phyloP scores from a whole-genome alignment of 352 stramenopile species.

The Phytophthora agathidicida region DNA sequence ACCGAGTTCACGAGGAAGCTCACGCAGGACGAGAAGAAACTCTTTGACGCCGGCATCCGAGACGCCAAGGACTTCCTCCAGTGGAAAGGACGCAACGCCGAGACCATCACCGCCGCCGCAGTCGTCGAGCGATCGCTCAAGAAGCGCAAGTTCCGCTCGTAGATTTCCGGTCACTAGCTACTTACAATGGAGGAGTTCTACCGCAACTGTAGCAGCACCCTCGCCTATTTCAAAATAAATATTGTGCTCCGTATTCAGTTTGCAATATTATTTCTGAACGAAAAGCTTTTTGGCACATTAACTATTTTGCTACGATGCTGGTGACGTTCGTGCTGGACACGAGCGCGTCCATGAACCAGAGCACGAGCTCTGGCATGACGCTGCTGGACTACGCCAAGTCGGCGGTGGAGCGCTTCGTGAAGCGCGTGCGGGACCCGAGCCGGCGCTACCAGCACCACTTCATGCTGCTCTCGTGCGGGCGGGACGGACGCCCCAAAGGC shows the following conservation, averaged over 20 bases:
- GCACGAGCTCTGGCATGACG: conserved; percentile 88
- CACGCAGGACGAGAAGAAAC: conserved; percentile 68
- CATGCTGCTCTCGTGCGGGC: conserved; percentile 84
- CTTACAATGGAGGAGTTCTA: too few relatives aligned
- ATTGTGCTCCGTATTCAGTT: not conserved
- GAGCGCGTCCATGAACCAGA: conserved; percentile 92
- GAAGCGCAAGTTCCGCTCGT: conserved; percentile 55
- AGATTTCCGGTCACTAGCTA: too few relatives aligned
- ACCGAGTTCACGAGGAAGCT: conserved; percentile 84
- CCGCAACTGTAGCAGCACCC: not conserved
- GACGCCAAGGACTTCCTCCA: conserved; percentile 78
- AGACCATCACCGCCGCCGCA: conserved; percentile 60
- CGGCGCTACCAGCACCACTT: conserved; percentile 90
- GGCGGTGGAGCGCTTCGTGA: conserved; percentile 88
- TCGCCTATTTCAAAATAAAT: conserved; percentile 28
- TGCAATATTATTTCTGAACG: too few relatives aligned
- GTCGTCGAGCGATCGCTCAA: conserved; percentile 70
- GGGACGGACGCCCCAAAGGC: conserved; percentile 34
- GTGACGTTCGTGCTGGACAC: conserved; percentile 92
- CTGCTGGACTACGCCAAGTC: conserved; percentile 91
- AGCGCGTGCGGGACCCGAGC: conserved; percentile 82
- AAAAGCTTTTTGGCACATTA: too few relatives aligned
- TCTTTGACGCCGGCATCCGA: conserved; percentile 67
- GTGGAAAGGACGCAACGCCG: conserved; percentile 78
- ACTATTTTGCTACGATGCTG: conserved; percentile 56